Evolutionary conservation across 2,329 filamentous ascomycete species (phyloP).

Genomic region (Botrytis squamosa): DNA sequence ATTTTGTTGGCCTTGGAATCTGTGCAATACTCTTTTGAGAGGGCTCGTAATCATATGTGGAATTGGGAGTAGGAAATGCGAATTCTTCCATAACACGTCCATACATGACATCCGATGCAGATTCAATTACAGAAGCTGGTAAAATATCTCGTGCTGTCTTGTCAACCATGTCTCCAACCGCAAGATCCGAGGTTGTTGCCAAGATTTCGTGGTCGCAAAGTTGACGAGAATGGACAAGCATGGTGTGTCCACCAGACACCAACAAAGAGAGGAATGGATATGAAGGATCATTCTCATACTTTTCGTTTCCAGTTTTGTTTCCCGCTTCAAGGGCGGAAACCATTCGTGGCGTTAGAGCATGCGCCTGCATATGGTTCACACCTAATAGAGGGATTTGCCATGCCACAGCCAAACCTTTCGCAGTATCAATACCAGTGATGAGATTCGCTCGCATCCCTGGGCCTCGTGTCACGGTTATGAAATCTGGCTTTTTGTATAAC

Average conservation of each 20-base stretch:
- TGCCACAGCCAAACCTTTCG: constrained; percentile 81
- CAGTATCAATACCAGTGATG: constrained; percentile 73
- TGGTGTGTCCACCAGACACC: constrained; percentile 88
- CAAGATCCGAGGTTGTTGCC: constrained; percentile 72
- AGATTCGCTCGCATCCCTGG: constrained; percentile 85
- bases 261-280: constrained; percentile 90
- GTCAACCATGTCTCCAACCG: constrained; percentile 88
- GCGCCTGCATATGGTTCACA: constrained; percentile 97
- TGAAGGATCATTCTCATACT: constrained; percentile 42
- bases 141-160: constrained; percentile 78
- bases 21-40: constrained; percentile 55
- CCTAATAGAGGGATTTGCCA: constrained; percentile 81
- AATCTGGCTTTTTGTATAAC: constrained; percentile 62
- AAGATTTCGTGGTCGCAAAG: constrained; percentile 71
- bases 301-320: neutral
- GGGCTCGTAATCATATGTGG: constrained; percentile 48
- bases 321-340: constrained; percentile 55
- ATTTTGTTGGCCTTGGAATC: constrained; percentile 47
- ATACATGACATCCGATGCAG: constrained; percentile 69
- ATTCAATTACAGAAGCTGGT: constrained; percentile 56
- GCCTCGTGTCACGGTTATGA: constrained; percentile 85
- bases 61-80: constrained; percentile 58
- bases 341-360: constrained; percentile 83
- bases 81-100: constrained; percentile 76
- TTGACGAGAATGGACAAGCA: constrained; percentile 72